Evolutionary conservation across 257 asterid genomes (phyloP).

Genomic region (Avicennia marina): DNA sequence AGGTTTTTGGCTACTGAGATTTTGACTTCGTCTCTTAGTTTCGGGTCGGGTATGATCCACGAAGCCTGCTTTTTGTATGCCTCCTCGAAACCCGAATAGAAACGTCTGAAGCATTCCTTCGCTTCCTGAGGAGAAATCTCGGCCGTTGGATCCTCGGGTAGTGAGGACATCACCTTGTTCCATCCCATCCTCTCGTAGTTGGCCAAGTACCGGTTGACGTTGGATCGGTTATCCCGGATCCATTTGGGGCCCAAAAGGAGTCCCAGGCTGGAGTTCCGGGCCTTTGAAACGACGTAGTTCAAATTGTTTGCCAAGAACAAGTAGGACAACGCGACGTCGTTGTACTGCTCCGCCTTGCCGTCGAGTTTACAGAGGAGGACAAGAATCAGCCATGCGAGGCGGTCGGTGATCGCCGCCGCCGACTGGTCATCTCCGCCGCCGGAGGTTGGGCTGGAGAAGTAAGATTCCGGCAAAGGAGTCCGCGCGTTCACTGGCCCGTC

Average conservation of each 20-base stretch:
- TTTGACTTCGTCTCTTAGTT: slow-evolving; percentile 41
- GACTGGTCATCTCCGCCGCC: slow-evolving; percentile 27
- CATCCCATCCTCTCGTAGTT: slow-evolving; percentile 57
- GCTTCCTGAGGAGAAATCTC: slow-evolving; percentile 31
- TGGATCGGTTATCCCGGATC: slow-evolving; percentile 43
- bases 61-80: slow-evolving; percentile 39
- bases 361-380: slow-evolving; percentile 80
- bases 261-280: slow-evolving; percentile 51
- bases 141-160: slow-evolving; percentile 43
- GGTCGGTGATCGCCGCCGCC: slow-evolving; percentile 35
- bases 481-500: slow-evolving; percentile 40
- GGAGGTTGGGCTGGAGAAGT: slow-evolving; percentile 47
- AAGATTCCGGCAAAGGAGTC: slow-evolving; percentile 58
- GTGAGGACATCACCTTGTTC: slow-evolving; percentile 34
- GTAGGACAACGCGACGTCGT: slow-evolving; percentile 67
- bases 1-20: slow-evolving; percentile 31
- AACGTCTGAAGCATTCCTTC: slow-evolving; percentile 32
- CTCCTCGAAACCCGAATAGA: slow-evolving; percentile 45
- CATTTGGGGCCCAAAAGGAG: slow-evolving; percentile 65
- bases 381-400: slow-evolving; percentile 79
- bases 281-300: slow-evolving; percentile 72
- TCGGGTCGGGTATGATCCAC: slow-evolving; percentile 70
- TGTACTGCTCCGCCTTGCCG: slow-evolving; percentile 56
- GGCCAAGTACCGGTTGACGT: slow-evolving; percentile 43
- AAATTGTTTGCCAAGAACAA: slow-evolving; percentile 72